Percentiles rank a stretch among this genome's conserved stretches.
phyloP scores from a whole-genome alignment of 2,329 filamentous ascomycete genomes.

The Botrytis fabae region DNA sequence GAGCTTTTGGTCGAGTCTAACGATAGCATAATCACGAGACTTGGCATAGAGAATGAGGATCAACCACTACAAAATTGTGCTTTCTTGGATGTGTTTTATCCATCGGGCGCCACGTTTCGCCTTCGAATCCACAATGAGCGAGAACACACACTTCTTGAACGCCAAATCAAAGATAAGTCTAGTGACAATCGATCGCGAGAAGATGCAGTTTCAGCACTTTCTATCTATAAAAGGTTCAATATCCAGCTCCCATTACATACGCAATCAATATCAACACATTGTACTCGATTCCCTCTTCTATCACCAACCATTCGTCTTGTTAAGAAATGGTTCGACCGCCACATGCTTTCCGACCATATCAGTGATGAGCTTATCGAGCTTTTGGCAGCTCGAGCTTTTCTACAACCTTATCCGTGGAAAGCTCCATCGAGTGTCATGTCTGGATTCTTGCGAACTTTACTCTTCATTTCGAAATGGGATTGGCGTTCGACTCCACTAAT shows the following conservation, averaged over 20 bases:
- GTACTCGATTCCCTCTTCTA: constrained; percentile 75
- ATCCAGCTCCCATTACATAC: constrained; percentile 74
- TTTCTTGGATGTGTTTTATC: constrained; percentile 79
- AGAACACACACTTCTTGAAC: constrained; percentile 77
- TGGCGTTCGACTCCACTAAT: constrained; percentile 84
- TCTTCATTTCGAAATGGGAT: constrained; percentile 84
- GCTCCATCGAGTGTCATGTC: constrained; percentile 73
- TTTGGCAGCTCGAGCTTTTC: constrained; percentile 73
- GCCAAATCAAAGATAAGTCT: constrained; percentile 73
- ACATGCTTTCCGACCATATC: constrained; percentile 77
- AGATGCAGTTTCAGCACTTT: constrained; percentile 67
- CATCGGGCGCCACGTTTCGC: constrained; percentile 72
- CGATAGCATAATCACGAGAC: constrained; percentile 60
- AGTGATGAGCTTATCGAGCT: constrained; percentile 82
- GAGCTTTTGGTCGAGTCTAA: constrained; percentile 64
- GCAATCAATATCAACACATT: constrained; percentile 76
- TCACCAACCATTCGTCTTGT: constrained; percentile 80
- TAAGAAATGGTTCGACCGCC: constrained; percentile 86
- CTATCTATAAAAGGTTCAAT: constrained; percentile 69
- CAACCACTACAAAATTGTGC: constrained; percentile 71
- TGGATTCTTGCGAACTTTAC: constrained; percentile 78
- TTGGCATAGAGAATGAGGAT: constrained; percentile 78
- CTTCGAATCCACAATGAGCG: constrained; percentile 86
- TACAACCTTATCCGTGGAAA: constrained; percentile 78
- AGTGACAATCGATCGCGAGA: constrained; percentile 66